Base-by-base conservation (phyloP, 1,284 basidiomycete genomes). In the Cutaneotrichosporon dermatis region DNA sequence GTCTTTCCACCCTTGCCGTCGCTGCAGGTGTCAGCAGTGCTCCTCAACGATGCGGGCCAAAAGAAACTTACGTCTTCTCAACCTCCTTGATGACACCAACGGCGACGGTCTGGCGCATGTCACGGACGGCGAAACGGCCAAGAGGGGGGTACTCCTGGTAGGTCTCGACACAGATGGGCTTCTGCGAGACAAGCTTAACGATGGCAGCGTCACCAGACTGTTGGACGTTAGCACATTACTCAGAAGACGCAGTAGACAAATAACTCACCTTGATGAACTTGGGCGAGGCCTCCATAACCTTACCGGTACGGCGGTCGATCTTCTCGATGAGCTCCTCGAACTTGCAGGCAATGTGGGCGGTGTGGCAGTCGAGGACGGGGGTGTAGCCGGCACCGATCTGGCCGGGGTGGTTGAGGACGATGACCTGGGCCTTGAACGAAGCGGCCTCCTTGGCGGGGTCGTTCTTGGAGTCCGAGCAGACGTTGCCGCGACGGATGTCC, bases 211-310 rank as follows among this genome's bases (percentile, higher is more conserved):
- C 90, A 80, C 90, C 90, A n/a, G n/a, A n/a, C n/a, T n/a, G n/a
- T n/a, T 62, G 92, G 2, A 2, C 39, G 39, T 40, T 40, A 40
- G 39, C 39, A n/a, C n/a, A n/a, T n/a, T n/a, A n/a, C n/a, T n/a
- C n/a, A n/a, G n/a, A n/a, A n/a, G n/a, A n/a, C n/a, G n/a, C n/a
- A n/a, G n/a, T n/a, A n/a, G n/a, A n/a, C n/a, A n/a, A n/a, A n/a
- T n/a, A n/a, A n/a, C n/a, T n/a, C n/a, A n/a, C n/a, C n/a, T 96
- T 96, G 86, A 98, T 88, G 83, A 92, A 95, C 83, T 99, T 99
- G 81, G 95, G 95, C 63, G 77, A 57, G 73, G 83, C 82, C 83
- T 99, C 71, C 68, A 70, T 69, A 49, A 57, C 57, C 66, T 67
- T 67, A 49, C 94, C 94, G 76, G 90, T 89, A 79, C 96, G 93